Base-by-base conservation (phyloP, 352 stramenopile species). In the Pythium biforme region DNA sequence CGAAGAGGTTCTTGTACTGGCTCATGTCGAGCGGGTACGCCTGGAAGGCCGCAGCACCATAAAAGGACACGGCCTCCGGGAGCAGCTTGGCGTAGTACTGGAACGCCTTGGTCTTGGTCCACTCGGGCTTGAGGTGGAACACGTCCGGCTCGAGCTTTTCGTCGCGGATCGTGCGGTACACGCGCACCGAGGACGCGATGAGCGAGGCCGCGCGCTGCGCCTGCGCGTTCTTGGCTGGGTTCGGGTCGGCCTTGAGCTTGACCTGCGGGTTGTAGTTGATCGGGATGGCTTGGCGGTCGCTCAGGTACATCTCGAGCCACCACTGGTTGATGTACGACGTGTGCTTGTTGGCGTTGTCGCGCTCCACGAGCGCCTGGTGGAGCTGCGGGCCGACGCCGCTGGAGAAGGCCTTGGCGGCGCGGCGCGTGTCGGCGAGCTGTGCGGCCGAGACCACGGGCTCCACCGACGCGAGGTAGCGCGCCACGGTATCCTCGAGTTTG, bases 231-330 rank as follows among this genome's bases (percentile, higher is more conserved):
- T 97, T 97, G 31, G 77, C 88, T 4, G 80, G 62, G 31, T 82
- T 72, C 11, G 81, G 82, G 69, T 96, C 84, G 59, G 84, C 81
- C 65, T 93, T 94, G 64, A 95, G 83, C 73, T 92, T 92, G 61
- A 95, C 82, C 73, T 97, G 88, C 60, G 89, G 89, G 73, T 96
- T 97, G 74, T 94, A 95, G 77, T 97, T 97, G 69, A 96, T 79
- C 29, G 86, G 81, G 43, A 97, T 68, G 48, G 90, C 79, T 66
- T 92, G 81, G 22, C 90, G 89, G 69, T 96, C 88, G 20, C 54
- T 79, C 41, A 97, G 64, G 74, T 97, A 97, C 90, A 97, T 97
- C 56, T 97, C 89, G 29, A 94, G 86, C 90, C 90, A 97, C 86
- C 89, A 96, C 62, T 95, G 77, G 76, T 96, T 95, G 68, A 96